Conservation (phyloP, 495 filamentous ascomycete species). For the Parachaetomium inaequale region DNA sequence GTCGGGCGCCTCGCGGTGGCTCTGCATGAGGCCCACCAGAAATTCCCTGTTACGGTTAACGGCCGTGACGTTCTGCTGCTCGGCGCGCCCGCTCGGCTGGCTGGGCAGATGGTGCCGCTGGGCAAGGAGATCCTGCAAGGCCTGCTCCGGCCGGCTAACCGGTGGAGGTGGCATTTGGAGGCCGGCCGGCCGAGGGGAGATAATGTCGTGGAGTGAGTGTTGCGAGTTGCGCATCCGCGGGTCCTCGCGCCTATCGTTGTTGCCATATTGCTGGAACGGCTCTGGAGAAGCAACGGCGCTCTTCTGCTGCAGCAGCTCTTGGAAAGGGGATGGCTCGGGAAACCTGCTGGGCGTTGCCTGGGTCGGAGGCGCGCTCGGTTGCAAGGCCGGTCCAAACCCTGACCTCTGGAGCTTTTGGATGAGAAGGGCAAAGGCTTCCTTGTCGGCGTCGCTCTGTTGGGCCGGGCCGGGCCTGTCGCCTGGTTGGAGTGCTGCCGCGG, state of each 20-base stretch:
- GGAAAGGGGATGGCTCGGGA: constrained; percentile 33
- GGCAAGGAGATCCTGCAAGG: constrained; percentile 51
- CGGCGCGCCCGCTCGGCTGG: constrained; percentile 36
- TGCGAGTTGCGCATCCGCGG: constrained; percentile 27
- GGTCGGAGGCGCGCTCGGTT: constrained; percentile 24
- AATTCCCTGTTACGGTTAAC: constrained; percentile 52
- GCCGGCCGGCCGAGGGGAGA: constrained; percentile 40
- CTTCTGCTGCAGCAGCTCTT: constrained; percentile 28
- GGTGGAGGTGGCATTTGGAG: constrained; percentile 37
- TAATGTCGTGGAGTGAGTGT: constrained; percentile 40
- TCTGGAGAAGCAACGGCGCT: constrained; percentile 39
- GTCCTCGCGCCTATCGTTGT: constrained; percentile 42
- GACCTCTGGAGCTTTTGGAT: constrained; percentile 69
- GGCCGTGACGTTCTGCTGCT: constrained; percentile 39
- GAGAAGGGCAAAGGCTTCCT: constrained; percentile 84
- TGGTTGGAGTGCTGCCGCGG: constrained; percentile 28
- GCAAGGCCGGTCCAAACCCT: constrained; percentile 21
- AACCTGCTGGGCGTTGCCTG: constrained; percentile 22
- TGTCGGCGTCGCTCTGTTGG: constrained; percentile 64
- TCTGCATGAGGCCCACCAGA: constrained; percentile 54
- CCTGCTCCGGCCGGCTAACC: constrained; percentile 47
- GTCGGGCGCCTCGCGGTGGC: constrained; percentile 42
- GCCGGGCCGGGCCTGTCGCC: constrained; percentile 12
- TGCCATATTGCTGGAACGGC: constrained; percentile 43
- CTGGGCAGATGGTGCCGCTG: constrained; percentile 46